Conservation (phyloP, 768 basidiomycete genomes). For the Inosperma sp. region DNA sequence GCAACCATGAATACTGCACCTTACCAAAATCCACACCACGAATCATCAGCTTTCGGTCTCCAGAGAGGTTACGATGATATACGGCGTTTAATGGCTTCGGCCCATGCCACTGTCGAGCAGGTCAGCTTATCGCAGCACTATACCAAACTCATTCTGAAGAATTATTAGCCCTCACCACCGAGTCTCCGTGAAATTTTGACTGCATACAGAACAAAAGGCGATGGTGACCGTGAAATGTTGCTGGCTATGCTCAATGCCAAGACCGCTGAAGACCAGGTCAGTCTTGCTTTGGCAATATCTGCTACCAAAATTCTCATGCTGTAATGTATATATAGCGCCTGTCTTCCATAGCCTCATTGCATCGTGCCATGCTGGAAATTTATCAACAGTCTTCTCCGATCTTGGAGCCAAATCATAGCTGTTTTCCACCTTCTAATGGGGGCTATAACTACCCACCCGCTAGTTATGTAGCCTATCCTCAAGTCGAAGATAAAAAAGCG, state of each 20-base stretch:
- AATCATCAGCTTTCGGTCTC: conserved; percentile 25
- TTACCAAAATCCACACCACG: conserved; percentile 29
- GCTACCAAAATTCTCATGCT: too few species aligned
- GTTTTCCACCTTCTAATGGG: conserved; percentile 23
- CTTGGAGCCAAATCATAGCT: conserved; percentile 17
- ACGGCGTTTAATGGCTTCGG: conserved; percentile 35
- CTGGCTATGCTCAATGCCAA: conserved; percentile 90
- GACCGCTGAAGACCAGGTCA: conserved; percentile 87
- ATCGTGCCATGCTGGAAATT: conserved; percentile 65
- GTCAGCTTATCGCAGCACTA: conserved; percentile 24
- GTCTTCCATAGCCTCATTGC: conserved; percentile 64
- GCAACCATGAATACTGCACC: conserved; percentile 34
- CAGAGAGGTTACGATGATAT: conserved; percentile 26
- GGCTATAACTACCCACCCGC: conserved; percentile 34
- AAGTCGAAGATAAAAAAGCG: conserved; percentile 28
- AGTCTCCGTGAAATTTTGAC: conserved; percentile 79
- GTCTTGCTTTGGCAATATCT: conserved; percentile 24
- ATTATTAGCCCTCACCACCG: conserved; percentile 65
- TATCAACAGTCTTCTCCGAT: conserved; percentile 35
- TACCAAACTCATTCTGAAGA: conserved; percentile 12
- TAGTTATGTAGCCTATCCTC: conserved; percentile 34
- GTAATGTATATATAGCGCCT: conserved; percentile 50
- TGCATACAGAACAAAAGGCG: conserved; percentile 80
- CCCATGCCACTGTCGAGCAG: conserved; percentile 41
- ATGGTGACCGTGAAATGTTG: conserved; percentile 89